Evolutionary conservation across 2,329 filamentous ascomycete species (phyloP).

Genomic region (Juglanconis oblonga): DNA sequence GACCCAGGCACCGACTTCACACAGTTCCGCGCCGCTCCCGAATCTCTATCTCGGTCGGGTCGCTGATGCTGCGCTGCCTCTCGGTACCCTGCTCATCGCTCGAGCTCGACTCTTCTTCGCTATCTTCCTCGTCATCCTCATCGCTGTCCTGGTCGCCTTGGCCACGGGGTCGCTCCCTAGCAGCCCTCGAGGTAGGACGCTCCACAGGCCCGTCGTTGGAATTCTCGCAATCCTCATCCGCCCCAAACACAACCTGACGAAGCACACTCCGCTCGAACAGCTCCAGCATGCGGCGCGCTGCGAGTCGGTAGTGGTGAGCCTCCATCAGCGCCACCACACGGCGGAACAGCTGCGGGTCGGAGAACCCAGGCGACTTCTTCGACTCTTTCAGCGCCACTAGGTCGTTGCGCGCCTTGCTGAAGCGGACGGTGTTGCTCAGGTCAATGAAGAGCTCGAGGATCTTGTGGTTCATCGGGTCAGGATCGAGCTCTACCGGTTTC

Average conservation of each 20-base stretch:
- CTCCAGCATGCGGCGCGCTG: slow-evolving; percentile 84
- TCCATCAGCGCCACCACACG: slow-evolving; percentile 84
- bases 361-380: slow-evolving; percentile 72
- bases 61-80: slow-evolving; percentile 51
- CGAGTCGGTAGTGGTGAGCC: slow-evolving; percentile 83
- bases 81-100: slow-evolving; percentile 53
- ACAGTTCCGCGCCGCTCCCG: slow-evolving; percentile 12
- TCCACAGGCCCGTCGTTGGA: slow-evolving; percentile 23
- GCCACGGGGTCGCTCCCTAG: slow-evolving; percentile 12
- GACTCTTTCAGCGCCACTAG: slow-evolving; percentile 75
- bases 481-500: slow-evolving; percentile 33
- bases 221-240: slow-evolving; percentile 47
- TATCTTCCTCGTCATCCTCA: slow-evolving; percentile 14
- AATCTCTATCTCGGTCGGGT: slow-evolving; percentile 32
- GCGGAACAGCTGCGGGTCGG: slow-evolving; percentile 73
- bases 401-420: slow-evolving; percentile 81
- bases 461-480: slow-evolving; percentile 59
- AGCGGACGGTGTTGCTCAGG: slow-evolving; percentile 88
- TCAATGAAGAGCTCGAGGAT: slow-evolving; percentile 85
- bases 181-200: not conserved
- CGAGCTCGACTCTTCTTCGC: slow-evolving; percentile 55
- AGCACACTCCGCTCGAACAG: slow-evolving; percentile 90
- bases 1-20: not conserved
- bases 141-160: slow-evolving; percentile 8
- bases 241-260: slow-evolving; percentile 77